phyloP scores from a whole-genome alignment of 2,329 filamentous ascomycete species.

The Elsinoe australis region DNA sequence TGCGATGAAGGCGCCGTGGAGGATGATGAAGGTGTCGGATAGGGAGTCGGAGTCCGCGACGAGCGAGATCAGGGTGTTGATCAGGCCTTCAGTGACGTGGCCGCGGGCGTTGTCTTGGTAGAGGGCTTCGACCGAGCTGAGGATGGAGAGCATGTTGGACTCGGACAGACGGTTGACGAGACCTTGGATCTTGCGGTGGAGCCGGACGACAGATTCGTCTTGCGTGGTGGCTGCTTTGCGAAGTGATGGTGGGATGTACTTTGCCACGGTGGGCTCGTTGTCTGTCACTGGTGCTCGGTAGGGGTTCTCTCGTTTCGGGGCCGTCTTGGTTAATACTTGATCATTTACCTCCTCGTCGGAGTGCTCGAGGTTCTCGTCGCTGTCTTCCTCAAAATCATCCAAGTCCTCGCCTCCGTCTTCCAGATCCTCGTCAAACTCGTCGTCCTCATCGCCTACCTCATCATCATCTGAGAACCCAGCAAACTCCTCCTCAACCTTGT shows the following conservation, averaged over 20 bases:
- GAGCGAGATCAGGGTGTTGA: slow-evolving; percentile 69
- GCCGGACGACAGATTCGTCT: slow-evolving; percentile 57
- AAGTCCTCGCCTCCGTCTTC: slow-evolving; percentile 26
- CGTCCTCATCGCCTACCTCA: slow-evolving; percentile 20
- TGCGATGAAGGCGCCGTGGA: slow-evolving; percentile 82
- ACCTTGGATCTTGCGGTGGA: slow-evolving; percentile 77
- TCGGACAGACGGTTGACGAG: slow-evolving; percentile 89
- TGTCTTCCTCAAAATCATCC: slow-evolving; percentile 28
- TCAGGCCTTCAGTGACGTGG: slow-evolving; percentile 72
- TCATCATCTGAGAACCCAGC: slow-evolving; percentile 23
- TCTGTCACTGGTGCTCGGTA: slow-evolving; percentile 64
- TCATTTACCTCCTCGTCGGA: slow-evolving; percentile 34
- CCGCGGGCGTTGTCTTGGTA: slow-evolving; percentile 82
- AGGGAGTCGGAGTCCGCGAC: slow-evolving; percentile 70
- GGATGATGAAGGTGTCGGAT: slow-evolving; percentile 81
- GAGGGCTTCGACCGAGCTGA: slow-evolving; percentile 71
- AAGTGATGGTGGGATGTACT: slow-evolving; percentile 86
- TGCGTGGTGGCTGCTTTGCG: slow-evolving; percentile 57
- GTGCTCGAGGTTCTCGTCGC: slow-evolving; percentile 33
- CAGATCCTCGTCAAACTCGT: slow-evolving; percentile 21
- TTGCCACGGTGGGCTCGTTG: slow-evolving; percentile 41
- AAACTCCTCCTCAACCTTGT: slow-evolving; percentile 19
- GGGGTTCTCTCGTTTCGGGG: slow-evolving; percentile 67
- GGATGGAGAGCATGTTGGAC: slow-evolving; percentile 75
- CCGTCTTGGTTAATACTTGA: slow-evolving; percentile 21